Evolutionary conservation across 805 yeast species (phyloP).

Genomic region (Ogataea dorogensis): DNA sequence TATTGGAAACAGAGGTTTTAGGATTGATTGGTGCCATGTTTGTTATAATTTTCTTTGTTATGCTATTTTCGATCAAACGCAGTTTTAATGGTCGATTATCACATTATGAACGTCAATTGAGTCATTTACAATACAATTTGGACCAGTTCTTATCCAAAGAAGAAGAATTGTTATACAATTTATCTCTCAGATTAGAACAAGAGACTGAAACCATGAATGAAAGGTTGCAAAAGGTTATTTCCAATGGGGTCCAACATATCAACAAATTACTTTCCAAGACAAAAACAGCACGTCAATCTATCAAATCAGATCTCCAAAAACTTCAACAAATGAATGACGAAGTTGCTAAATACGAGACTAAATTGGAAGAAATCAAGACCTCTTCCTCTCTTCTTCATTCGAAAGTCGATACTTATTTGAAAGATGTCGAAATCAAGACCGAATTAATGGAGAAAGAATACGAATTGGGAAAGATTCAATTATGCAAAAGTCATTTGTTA

Average conservation of each 20-base stretch:
- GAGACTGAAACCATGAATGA: slow-evolving; percentile 11
- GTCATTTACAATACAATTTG: slow-evolving; percentile 1
- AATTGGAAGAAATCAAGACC: slow-evolving; percentile 9
- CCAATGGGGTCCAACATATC: slow-evolving; percentile 7
- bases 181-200: slow-evolving; percentile 8
- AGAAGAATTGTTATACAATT: slow-evolving; percentile 17
- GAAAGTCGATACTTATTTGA: slow-evolving; percentile 8
- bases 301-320: slow-evolving; percentile 14
- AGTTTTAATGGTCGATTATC: not conserved
- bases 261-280: slow-evolving; percentile 11
- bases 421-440: slow-evolving; percentile 11
- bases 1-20: slow-evolving; percentile 15
- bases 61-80: not conserved
- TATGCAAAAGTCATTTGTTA: slow-evolving; percentile 26
- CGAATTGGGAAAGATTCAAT: slow-evolving; percentile 23
- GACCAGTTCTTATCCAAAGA: slow-evolving; percentile 16
- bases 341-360: slow-evolving; percentile 1
- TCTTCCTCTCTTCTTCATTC: slow-evolving; percentile 5
- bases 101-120: not conserved
- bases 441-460: slow-evolving; percentile 14
- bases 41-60: not conserved
- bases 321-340: slow-evolving; percentile 8
- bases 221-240: slow-evolving; percentile 6
- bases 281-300: slow-evolving; percentile 6
- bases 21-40: slow-evolving; percentile 8